Conservation (phyloP, 140 eudicot genomes). For the Bidens hawaiensis region DNA sequence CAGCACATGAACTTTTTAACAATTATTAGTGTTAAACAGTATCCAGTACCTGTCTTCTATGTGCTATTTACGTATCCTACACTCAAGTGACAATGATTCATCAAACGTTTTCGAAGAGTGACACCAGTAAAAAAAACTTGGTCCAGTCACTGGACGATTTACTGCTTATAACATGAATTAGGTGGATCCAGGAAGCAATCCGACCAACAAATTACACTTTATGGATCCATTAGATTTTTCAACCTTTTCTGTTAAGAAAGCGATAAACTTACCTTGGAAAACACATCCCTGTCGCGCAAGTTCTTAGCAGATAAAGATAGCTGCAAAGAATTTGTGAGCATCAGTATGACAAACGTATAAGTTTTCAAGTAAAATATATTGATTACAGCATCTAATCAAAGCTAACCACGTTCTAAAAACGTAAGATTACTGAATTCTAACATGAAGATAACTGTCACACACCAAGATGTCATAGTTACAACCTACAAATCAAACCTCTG, state of each 20-base stretch:
- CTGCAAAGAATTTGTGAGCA: constrained; percentile 42
- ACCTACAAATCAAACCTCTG: background rate
- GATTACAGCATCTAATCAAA: constrained; percentile 16
- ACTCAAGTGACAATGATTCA: background rate
- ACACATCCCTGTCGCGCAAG: constrained; percentile 84
- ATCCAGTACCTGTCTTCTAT: no score
- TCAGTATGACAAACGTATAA: constrained; percentile 18
- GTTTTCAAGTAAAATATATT: constrained; percentile 5
- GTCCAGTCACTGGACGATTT: no score
- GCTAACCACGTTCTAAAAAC: background rate
- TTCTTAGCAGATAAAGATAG: constrained; percentile 74
- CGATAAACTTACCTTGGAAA: constrained; percentile 69
- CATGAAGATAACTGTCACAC: constrained; percentile 1
- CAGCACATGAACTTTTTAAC: no score
- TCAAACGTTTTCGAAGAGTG: no score
- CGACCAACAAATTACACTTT: background rate
- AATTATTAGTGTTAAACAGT: no score
- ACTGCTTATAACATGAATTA: background rate
- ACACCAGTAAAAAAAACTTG: no score
- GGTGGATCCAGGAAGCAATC: background rate
- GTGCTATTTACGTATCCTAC: no score
- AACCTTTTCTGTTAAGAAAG: background rate
- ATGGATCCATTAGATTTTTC: background rate
- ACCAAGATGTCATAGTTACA: background rate
- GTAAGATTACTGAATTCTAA: constrained; percentile 4